Base-by-base conservation (phyloP, 2,329 filamentous ascomycete genomes). In the Ciborinia camelliae region DNA sequence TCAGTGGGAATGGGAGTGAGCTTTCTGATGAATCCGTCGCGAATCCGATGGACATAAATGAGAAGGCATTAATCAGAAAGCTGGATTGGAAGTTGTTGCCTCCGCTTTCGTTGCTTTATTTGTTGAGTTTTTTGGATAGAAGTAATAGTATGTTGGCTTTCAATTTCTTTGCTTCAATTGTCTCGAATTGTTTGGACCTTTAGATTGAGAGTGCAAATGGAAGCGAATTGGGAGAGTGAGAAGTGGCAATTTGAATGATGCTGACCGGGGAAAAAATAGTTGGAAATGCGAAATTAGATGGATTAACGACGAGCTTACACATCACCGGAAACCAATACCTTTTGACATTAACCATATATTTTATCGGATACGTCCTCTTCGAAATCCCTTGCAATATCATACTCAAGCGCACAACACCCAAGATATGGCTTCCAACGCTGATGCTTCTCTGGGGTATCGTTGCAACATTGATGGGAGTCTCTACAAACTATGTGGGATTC, bases 341-440 rank as follows among this genome's bases (percentile, higher is more conserved):
- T 0, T 87, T 84, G 0, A 85, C 86, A 1, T 72, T 90, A 48
- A 90, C 87, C 0, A 73, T 90, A 0, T 90, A 89, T 73, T 90
- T 90, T 71, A 77, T 86, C 48, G 82, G 82, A 51, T 86, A 73
- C 69, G 72, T 85, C 1, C 70, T 85, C 14, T 86, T 86, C 50
- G 84, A 86, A 81, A 79, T 88, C 7, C 85, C 85, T 0, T 87
- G 84, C 70, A 88, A 87, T 68, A 84, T 88, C 67, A 76, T 87
- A 12, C 79, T 87, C 23, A 88, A 88, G 70, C 77, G 81, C 0
- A 87, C 85, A 0, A 86, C 82, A 20, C 85, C 85, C 0, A 75
- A 78, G 3, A 73, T 84, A 28, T 86, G 83, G 84, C 75, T 86
- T 0, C 84, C 84, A 0, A 83, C 83, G 0, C 74, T 88, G 3